Evolutionary conservation across 805 yeast genomes (phyloP), one percentile per base, ranked within the genome.

Genomic region (Isabelozyma gotoi): DNA sequence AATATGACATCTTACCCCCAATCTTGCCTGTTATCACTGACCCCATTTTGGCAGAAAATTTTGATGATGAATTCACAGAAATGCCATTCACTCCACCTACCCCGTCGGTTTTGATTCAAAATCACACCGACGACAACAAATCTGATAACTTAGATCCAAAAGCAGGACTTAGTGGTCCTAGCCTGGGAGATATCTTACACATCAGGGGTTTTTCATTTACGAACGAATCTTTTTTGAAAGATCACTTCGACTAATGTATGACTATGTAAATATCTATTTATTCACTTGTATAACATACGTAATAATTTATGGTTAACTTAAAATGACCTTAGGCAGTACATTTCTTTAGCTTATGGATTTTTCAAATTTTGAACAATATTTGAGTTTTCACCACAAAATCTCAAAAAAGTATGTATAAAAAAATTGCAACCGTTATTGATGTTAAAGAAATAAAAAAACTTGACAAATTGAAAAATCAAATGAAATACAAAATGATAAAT

Each of bases 11-110:
- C 8, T 42, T 64, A 19, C 77, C 77, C 4, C 77, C 77, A 1
- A 70, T 72, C 31, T 49, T 68, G 34, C 77, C 77, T 3, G 59
- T 70, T 7, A 71, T 72, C 17, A 68, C 75, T 7, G 73, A 72
- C 42, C 74, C 76, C 0, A 58, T 67, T 1, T 59, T 72, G 48
- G 77, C 77, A 3, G 77, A 72, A 43, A 72, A 72, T 50, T 72
- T 72, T 43, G 72, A 71, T 43, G 56, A 55, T 33, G 73, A 72
- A 50, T 72, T 71, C 47, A 72, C 76, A 3, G 62, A 55, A 10
- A 68, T 72, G 74, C 48, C 61, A 2, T 58, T 68, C 45, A 64
- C 69, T 3, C 73, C 73, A 16, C 65, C 62, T 38, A 43, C 20
- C 46, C 48, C 43, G 43, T 48, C 40, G 7, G 12, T 24, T 4